These are phyloP conservation scores for Xylariaceae sp. DNA, from an alignment of 2,329 filamentous ascomycete genomes.

Conservation along the genomic window DNA sequence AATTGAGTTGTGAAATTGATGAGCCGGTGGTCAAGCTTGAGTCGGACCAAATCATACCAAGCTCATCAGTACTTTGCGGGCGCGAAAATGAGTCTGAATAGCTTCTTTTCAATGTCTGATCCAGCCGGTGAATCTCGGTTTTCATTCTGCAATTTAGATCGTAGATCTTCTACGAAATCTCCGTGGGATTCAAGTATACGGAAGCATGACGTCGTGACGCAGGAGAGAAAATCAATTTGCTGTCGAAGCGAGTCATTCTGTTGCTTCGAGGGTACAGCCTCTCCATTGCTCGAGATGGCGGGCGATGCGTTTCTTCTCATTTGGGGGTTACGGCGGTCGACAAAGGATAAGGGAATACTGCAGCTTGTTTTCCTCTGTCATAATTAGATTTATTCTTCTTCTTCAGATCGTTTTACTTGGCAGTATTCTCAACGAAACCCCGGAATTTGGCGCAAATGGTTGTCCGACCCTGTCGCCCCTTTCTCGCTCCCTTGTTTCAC, in stretches of 20 bases:
- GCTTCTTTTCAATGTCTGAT: background rate
- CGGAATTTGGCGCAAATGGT: background rate
- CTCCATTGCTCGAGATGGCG: background rate
- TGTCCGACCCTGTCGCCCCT: too few species aligned
- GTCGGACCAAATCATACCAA: conserved; percentile 15
- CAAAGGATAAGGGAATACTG: background rate
- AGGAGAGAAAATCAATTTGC: background rate
- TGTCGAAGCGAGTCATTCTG: background rate
- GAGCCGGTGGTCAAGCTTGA: background rate
- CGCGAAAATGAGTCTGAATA: background rate
- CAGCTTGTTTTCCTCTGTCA: background rate
- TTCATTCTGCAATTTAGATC: background rate
- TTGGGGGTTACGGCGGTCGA: background rate
- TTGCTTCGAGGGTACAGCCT: background rate
- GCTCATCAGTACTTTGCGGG: conserved; percentile 12
- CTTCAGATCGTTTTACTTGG: background rate
- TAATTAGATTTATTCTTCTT: background rate
- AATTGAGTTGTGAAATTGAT: background rate
- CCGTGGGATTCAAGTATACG: background rate
- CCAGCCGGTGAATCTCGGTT: too few species aligned
- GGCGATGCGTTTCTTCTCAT: background rate
- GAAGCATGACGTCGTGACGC: background rate
- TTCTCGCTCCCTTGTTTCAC: background rate
- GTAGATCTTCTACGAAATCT: background rate
- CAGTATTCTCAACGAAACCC: background rate